Conservation (phyloP, 192 early-diverging fungal genomes). For the Rhizophagus prolifer region DNA sequence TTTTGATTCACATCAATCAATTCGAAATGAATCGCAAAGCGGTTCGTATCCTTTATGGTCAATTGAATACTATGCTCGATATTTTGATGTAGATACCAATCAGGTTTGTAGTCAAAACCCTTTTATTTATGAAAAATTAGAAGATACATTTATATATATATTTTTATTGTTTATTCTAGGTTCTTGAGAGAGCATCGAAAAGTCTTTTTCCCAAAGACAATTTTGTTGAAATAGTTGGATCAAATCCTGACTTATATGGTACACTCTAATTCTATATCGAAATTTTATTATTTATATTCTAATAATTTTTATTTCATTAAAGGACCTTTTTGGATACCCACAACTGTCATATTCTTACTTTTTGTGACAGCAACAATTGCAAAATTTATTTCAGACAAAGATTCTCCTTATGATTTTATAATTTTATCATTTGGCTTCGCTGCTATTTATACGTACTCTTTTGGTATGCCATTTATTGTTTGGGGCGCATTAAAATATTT, state of each 20-base stretch:
- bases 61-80: slow-evolving; percentile 84
- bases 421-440: slow-evolving; percentile 78
- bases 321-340: slow-evolving; percentile 98
- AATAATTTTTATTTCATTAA: slow-evolving; percentile 5
- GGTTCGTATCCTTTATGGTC: slow-evolving; percentile 74
- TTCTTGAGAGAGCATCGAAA: slow-evolving; percentile 68
- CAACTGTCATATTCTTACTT: slow-evolving; percentile 93
- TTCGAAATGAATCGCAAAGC: slow-evolving; percentile 23
- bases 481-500: slow-evolving; percentile 86
- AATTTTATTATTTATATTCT: slow-evolving; percentile 12
- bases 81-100: slow-evolving; percentile 91
- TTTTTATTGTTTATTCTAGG: slow-evolving; percentile 52
- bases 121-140: too few species aligned
- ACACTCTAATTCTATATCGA: slow-evolving; percentile 14
- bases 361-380: slow-evolving; percentile 94
- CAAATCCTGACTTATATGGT: slow-evolving; percentile 95
- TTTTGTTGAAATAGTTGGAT: slow-evolving; percentile 77
- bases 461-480: slow-evolving; percentile 66
- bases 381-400: slow-evolving; percentile 57
- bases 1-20: slow-evolving; percentile 36
- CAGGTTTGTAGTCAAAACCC: too few species aligned
- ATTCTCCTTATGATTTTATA: slow-evolving; percentile 76
- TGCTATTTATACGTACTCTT: slow-evolving; percentile 81
- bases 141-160: too few species aligned
- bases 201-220: slow-evolving; percentile 71